Evolutionary conservation across 2,329 filamentous ascomycete species (phyloP).

Genomic region (Alternaria sp.): DNA sequence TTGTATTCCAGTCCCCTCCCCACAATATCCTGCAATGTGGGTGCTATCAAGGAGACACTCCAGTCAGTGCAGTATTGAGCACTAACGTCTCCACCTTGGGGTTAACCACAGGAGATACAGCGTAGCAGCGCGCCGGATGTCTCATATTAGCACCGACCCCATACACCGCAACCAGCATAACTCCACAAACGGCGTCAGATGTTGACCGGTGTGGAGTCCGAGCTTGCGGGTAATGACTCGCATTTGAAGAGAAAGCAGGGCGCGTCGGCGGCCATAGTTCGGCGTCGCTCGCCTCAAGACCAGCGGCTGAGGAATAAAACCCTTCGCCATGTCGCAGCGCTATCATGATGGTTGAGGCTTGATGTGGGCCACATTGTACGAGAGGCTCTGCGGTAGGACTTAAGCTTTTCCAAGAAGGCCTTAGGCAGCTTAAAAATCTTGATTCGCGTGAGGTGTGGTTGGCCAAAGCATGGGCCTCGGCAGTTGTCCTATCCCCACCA

Average conservation of each 20-base stretch:
- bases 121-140: conserved; percentile 3
- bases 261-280: conserved; percentile 20
- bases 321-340: conserved; percentile 19
- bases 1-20: conserved; percentile 31
- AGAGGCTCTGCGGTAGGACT: conserved; percentile 20
- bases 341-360: conserved; percentile 22
- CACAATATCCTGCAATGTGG: conserved; percentile 34
- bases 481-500: conserved; percentile 10
- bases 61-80: conserved; percentile 13
- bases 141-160: conserved; percentile 9
- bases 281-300: conserved; percentile 15
- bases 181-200: conserved; percentile 16
- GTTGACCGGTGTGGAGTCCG: conserved; percentile 28
- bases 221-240: conserved; percentile 16
- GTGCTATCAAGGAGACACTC: conserved; percentile 10
- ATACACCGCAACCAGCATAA: conserved; percentile 8
- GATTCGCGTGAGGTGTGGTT: conserved; percentile 7
- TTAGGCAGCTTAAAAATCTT: conserved; percentile 23
- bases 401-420: conserved; percentile 21
- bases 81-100: conserved; percentile 22
- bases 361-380: conserved; percentile 16
- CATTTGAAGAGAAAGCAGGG: conserved; percentile 12
- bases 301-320: conserved; percentile 27
- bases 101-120: conserved; percentile 17
- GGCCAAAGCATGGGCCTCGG: conserved; percentile 7